These are phyloP conservation scores for Venturia pyrina DNA, from an alignment of 2,329 filamentous ascomycete genomes.

Conservation along the genomic window DNA sequence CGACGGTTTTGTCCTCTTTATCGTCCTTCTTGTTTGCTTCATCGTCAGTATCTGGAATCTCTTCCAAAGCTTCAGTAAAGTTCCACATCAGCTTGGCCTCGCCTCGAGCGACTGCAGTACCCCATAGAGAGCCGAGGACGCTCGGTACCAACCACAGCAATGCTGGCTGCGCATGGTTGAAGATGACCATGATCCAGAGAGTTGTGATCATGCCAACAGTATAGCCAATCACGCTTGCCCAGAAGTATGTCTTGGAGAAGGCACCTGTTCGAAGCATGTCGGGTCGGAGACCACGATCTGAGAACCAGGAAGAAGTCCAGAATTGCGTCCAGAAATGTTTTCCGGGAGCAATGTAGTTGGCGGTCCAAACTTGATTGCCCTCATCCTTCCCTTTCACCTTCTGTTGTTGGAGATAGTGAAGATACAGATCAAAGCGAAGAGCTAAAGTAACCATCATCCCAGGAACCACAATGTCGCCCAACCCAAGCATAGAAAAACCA, in stretches of 20 bases:
- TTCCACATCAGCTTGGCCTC: conserved; percentile 69
- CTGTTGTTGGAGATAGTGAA: conserved; percentile 65
- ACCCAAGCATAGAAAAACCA: conserved; percentile 65
- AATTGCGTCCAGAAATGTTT: conserved; percentile 68
- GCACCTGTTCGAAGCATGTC: conserved; percentile 21
- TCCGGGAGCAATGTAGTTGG: conserved; percentile 20
- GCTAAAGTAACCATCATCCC: conserved; percentile 84
- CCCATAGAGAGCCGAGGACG: conserved; percentile 65
- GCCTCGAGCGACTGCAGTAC: conserved; percentile 59
- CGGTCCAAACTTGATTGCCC: conserved; percentile 16
- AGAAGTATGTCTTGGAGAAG: conserved; percentile 83
- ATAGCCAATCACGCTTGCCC: conserved; percentile 67
- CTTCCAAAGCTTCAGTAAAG: conserved; percentile 59
- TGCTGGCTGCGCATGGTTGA: conserved; percentile 76
- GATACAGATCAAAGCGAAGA: conserved; percentile 81
- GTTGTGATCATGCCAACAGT: conserved; percentile 67
- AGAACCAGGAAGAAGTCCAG: conserved; percentile 49
- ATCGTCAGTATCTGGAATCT: conserved; percentile 19
- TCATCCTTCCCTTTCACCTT: conserved; percentile 22
- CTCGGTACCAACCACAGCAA: conserved; percentile 86
- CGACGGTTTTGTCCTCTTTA: conserved; percentile 7
- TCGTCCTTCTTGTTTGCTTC: conserved; percentile 13
- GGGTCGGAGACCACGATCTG: conserved; percentile 20
- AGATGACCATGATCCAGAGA: conserved; percentile 65
- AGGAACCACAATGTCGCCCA: conserved; percentile 90